Percentiles rank a stretch among this genome's conserved stretches.
Evolutionary conservation across 306 rosid species (phyloP).

Genomic region (Quercus parvula): DNA sequence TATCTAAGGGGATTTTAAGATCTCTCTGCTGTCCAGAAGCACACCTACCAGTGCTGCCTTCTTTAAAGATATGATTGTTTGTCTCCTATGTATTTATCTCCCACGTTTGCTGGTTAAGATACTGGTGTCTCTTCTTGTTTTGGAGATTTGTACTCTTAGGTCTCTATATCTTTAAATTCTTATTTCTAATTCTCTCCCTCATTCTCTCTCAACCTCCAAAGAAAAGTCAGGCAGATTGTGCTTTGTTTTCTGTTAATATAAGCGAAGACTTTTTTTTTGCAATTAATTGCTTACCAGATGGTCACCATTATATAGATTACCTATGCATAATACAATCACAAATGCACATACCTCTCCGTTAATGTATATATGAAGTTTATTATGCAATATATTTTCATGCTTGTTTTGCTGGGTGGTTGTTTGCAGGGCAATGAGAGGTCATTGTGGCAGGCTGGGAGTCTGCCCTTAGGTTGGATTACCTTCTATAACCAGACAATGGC

Average conservation of each 20-base stretch:
- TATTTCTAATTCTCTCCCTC: too few relatives aligned
- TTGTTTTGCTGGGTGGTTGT: conserved; percentile 13
- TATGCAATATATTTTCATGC: not conserved
- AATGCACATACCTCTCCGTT: not conserved
- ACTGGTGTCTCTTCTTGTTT: not conserved
- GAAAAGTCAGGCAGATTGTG: too few relatives aligned
- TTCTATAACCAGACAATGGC: conserved; percentile 62
- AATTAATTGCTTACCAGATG: not conserved
- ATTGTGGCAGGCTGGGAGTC: conserved; percentile 67
- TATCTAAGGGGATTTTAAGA: not conserved
- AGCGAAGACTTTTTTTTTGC: not conserved
- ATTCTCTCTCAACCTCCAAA: too few relatives aligned
- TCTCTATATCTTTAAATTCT: not conserved
- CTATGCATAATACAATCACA: not conserved
- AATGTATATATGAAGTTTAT: not conserved
- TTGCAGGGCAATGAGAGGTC: conserved; percentile 74
- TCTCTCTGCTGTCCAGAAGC: not conserved
- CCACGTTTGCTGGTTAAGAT: not conserved
- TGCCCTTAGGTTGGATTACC: conserved; percentile 91
- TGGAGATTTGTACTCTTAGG: not conserved
- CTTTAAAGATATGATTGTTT: not conserved
- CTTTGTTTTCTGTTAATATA: not conserved
- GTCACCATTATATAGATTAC: not conserved
- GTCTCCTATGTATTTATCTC: not conserved
- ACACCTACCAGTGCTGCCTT: too few relatives aligned